A percentile compares a stretch with the other conserved stretches of the same genome.
Evolutionary conservation across 2,329 filamentous ascomycete genomes (phyloP).

Genomic region (Sordariomycetes sp.): DNA sequence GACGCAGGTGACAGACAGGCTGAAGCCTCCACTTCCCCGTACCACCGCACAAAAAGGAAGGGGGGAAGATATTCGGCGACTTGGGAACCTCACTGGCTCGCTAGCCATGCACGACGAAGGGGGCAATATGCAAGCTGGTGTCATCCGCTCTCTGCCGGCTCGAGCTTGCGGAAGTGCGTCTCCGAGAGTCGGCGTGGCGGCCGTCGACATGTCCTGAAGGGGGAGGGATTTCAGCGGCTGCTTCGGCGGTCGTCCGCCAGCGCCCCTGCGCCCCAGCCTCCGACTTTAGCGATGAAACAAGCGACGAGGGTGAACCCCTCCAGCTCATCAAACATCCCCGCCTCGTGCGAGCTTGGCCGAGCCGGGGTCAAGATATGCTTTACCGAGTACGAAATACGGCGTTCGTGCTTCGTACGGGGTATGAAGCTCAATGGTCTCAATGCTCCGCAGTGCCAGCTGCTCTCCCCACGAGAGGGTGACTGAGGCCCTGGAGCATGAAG

Average conservation of each 20-base stretch:
- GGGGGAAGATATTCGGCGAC: neutral
- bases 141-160: neutral
- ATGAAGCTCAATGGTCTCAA: too few species aligned
- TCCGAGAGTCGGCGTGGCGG: neutral
- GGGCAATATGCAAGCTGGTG: neutral
- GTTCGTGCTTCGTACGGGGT: too few species aligned
- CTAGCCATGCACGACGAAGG: neutral
- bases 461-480: too few species aligned
- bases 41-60: too few species aligned
- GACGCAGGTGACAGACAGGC: neutral
- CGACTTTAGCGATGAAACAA: neutral
- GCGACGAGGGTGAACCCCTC: neutral
- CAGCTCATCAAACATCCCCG: neutral
- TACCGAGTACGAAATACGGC: neutral
- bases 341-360: neutral
- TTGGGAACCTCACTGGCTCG: neutral
- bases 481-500: too few species aligned
- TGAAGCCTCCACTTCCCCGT: neutral
- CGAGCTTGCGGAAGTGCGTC: neutral
- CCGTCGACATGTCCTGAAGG: too few species aligned
- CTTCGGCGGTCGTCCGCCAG: neutral
- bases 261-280: neutral
- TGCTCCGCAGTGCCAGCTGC: too few species aligned
- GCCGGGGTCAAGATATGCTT: neutral
- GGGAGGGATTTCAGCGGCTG: neutral